A percentile compares a stretch with the other conserved stretches of the same genome.
Conservation (phyloP, 176 grass and related monocot genomes). For the Aegilops speltoides region DNA sequence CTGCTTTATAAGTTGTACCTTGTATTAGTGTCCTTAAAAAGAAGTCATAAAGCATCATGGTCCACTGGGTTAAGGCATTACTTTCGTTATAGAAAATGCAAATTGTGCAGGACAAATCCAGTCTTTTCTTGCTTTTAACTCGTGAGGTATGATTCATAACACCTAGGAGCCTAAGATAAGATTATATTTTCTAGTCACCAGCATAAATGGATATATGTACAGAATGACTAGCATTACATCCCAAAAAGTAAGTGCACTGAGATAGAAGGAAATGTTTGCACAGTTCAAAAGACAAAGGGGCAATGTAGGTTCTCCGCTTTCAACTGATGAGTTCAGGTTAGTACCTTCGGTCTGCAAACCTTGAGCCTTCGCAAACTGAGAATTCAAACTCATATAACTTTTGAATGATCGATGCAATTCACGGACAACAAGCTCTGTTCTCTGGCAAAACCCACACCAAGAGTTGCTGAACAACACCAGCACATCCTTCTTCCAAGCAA, state of each 20-base stretch:
- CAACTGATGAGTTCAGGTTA: constrained; percentile 21
- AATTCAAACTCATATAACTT: constrained; percentile 46
- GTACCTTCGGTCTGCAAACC: constrained; percentile 61
- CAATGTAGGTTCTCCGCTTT: not conserved
- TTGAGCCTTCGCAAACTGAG: constrained; percentile 38
- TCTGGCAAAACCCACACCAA: constrained; percentile 97
- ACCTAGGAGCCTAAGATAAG: not conserved
- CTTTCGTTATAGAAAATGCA: constrained; percentile 9
- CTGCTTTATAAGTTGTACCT: not conserved
- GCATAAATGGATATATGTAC: not conserved
- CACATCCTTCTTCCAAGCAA: constrained; percentile 79
- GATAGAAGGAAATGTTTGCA: not conserved
- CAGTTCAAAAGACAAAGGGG: not conserved
- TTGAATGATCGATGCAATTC: constrained; percentile 78
- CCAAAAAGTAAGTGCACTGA: not conserved
- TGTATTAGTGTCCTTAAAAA: not conserved
- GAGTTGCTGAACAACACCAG: constrained; percentile 93
- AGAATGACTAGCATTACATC: constrained; percentile 16
- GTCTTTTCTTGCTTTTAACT: constrained; percentile 2
- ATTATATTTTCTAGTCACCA: not conserved
- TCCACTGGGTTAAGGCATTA: not conserved
- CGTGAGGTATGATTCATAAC: not conserved
- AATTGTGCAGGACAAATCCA: not conserved
- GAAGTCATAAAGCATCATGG: not conserved
- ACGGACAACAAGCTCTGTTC: constrained; percentile 75